Percentiles rank a stretch among this genome's conserved stretches.
Evolutionary conservation across 345 rosid species (phyloP).

Genomic region (Acer saccharum): DNA sequence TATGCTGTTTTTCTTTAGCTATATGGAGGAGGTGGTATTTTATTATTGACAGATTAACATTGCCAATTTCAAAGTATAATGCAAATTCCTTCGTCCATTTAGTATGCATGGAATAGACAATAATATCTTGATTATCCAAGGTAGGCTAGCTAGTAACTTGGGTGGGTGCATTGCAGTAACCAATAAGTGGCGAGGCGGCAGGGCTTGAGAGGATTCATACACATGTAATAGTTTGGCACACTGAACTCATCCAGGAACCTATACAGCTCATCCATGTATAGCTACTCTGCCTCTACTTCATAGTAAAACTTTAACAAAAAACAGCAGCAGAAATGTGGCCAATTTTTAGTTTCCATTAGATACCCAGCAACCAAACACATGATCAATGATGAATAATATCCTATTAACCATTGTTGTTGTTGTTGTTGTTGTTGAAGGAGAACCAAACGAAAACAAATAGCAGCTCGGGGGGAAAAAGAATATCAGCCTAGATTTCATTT

Average conservation of each 20-base stretch:
- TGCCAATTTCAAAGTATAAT: not conserved
- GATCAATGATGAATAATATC: no score
- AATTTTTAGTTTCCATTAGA: not conserved
- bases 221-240: no score
- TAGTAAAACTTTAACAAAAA: not conserved
- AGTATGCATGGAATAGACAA: no score
- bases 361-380: not conserved
- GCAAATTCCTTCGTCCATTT: no score
- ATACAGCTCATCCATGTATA: not conserved
- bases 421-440: not conserved
- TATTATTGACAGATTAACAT: not conserved
- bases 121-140: not conserved
- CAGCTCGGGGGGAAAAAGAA: not conserved
- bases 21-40: no score
- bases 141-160: not conserved
- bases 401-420: no score
- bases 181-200: not conserved
- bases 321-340: not conserved
- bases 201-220: not conserved
- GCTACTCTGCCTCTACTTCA: not conserved
- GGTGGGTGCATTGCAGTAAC: not conserved
- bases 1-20: no score
- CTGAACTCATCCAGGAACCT: not conserved
- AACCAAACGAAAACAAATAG: not conserved
- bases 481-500: conserved; percentile 1